A percentile compares a stretch with the other conserved stretches of the same genome.
These are phyloP conservation scores for Puya raimondii DNA, from an alignment of 176 grass and related monocot genomes.

Conservation along the genomic window DNA sequence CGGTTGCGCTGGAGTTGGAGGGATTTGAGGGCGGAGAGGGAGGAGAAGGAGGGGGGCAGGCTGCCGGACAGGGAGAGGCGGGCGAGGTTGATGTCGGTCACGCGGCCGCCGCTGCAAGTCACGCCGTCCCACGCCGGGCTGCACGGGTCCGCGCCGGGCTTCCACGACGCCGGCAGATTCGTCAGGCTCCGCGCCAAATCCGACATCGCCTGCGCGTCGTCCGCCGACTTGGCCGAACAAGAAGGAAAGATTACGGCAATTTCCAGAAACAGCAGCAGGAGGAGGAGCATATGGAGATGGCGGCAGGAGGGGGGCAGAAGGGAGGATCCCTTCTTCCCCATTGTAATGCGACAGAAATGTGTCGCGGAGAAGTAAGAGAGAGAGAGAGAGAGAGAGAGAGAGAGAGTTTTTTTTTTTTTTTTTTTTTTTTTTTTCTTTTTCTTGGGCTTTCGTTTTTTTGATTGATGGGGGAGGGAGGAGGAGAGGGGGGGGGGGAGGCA, in stretches of 20 bases:
- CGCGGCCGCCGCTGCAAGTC: constrained; percentile 30
- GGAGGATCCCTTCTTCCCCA: constrained; percentile 31
- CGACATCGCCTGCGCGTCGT: constrained; percentile 41
- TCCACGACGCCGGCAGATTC: constrained; percentile 36
- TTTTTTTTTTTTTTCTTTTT: neutral
- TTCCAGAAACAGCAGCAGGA: neutral
- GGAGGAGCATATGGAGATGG: neutral
- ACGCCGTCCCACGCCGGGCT: constrained; percentile 22
- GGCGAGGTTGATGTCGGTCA: constrained; percentile 51
- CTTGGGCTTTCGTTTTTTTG: neutral
- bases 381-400: neutral
- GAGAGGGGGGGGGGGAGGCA: neutral
- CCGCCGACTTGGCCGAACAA: constrained; percentile 21
- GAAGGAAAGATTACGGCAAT: neutral
- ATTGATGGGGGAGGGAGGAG: neutral
- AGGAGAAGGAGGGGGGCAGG: neutral
- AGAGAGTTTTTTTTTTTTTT: neutral
- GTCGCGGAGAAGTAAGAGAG: constrained; percentile 8
- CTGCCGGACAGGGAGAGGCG: constrained; percentile 4
- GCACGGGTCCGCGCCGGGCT: constrained; percentile 30
- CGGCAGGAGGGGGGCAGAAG: constrained; percentile 8
- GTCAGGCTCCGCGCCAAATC: constrained; percentile 45
- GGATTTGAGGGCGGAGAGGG: neutral
- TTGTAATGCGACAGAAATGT: constrained; percentile 18
- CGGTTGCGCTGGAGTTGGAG: constrained; percentile 16